phyloP scores from a whole-genome alignment of 331 rosid genomes.

The Acacia pycnantha region DNA sequence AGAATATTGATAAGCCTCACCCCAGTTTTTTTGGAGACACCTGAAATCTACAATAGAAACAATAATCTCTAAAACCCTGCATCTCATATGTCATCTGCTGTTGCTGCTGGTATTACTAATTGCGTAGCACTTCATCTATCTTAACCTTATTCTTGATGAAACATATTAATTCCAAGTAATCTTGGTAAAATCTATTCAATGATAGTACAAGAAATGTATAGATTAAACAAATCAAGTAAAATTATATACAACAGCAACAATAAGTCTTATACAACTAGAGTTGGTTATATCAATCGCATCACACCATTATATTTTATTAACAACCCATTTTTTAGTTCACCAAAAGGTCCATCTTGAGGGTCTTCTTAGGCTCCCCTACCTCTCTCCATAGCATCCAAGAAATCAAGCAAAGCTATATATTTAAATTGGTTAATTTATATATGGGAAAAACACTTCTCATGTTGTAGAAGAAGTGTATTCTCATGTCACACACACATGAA shows the following conservation, averaged over 20 bases:
- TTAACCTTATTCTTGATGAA: neutral
- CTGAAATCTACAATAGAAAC: neutral
- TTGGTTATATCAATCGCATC: neutral
- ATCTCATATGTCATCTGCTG: neutral
- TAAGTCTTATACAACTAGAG: neutral
- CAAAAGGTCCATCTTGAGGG: neutral
- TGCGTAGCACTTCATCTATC: conserved; percentile 2
- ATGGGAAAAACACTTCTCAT: too few relatives aligned
- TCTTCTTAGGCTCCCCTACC: neutral
- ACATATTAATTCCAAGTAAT: neutral
- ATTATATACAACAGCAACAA: neutral
- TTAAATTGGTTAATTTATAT: neutral
- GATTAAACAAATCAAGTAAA: conserved; percentile 18
- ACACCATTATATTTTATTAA: neutral
- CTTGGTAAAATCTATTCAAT: neutral
- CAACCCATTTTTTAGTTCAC: neutral
- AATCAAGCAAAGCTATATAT: conserved; percentile 14
- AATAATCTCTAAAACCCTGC: neutral
- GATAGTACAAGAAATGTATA: neutral
- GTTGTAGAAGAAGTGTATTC: too few relatives aligned
- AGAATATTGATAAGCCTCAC: neutral
- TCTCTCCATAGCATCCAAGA: neutral
- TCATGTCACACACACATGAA: too few relatives aligned
- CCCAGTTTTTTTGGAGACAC: neutral
- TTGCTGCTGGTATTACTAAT: neutral